Percentiles rank a stretch among this genome's conserved stretches.
phyloP scores from a whole-genome alignment of 2,329 filamentous ascomycete species.

The Fusarium dlaminii region DNA sequence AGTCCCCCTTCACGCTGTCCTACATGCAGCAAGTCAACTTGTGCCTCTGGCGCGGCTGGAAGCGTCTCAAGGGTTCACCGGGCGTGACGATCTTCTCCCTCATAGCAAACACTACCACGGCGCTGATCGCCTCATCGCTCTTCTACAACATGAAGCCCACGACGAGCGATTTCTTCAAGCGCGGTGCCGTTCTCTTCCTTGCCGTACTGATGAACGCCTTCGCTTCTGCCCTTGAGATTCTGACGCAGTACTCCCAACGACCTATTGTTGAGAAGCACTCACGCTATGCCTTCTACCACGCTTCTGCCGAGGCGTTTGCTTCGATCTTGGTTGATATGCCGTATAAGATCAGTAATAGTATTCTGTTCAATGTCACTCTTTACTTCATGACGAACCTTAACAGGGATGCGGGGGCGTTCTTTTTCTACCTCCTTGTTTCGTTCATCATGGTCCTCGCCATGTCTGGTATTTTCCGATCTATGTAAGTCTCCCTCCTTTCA shows the following conservation, averaged over 20 bases:
- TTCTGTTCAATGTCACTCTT: constrained; percentile 56
- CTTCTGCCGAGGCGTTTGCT: constrained; percentile 48
- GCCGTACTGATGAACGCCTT: constrained; percentile 64
- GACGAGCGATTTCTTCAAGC: constrained; percentile 33
- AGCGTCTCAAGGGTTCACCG: constrained; percentile 49
- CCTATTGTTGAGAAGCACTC: constrained; percentile 53
- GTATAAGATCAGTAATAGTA: constrained; percentile 51
- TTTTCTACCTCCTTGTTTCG: constrained; percentile 57
- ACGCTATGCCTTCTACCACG: constrained; percentile 53
- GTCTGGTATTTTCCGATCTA: constrained; percentile 67
- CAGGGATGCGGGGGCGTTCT: constrained; percentile 56
- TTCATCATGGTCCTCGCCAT: constrained; percentile 68
- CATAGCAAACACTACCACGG: constrained; percentile 6
- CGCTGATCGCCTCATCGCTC: constrained; percentile 26
- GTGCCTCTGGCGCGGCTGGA: constrained; percentile 53
- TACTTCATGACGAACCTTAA: constrained; percentile 61
- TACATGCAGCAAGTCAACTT: constrained; percentile 57
- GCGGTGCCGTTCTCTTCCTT: constrained; percentile 62
- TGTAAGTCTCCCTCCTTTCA: constrained; percentile 28
- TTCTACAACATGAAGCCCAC: constrained; percentile 34
- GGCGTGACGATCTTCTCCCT: constrained; percentile 26
- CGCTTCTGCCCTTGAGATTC: constrained; percentile 48
- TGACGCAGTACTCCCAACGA: constrained; percentile 51
- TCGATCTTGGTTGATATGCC: constrained; percentile 56
- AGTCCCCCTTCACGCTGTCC: constrained; percentile 60